These are phyloP conservation scores for Yamadazyma friedrichii DNA, from an alignment of 1,139 yeast genomes.

Conservation along the genomic window DNA sequence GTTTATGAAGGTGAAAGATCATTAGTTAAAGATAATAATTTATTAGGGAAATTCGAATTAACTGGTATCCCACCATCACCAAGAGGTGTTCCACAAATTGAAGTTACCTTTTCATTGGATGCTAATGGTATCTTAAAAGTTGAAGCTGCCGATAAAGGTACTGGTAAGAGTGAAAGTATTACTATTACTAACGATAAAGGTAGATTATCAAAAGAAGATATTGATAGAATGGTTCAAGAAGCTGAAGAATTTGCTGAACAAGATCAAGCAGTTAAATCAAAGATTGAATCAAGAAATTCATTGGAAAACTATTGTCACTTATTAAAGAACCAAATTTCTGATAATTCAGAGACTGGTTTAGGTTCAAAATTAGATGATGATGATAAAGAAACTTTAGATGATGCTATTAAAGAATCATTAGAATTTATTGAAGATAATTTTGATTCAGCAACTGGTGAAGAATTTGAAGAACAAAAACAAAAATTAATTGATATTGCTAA, in stretches of 20 bases:
- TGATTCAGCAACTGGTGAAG: slow-evolving; percentile 86
- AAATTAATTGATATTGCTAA: slow-evolving; percentile 79
- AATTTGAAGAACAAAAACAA: slow-evolving; percentile 90
- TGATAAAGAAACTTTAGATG: slow-evolving; percentile 86
- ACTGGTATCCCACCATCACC: slow-evolving; percentile 51
- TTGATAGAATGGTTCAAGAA: slow-evolving; percentile 92
- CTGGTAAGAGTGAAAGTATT: slow-evolving; percentile 81
- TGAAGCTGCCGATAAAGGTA: slow-evolving; percentile 47
- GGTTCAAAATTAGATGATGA: slow-evolving; percentile 83
- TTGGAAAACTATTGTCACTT: slow-evolving; percentile 48
- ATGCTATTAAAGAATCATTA: slow-evolving; percentile 82
- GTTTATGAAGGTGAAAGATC: slow-evolving; percentile 52
- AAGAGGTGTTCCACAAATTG: slow-evolving; percentile 51
- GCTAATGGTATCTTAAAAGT: slow-evolving; percentile 51
- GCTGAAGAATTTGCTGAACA: slow-evolving; percentile 89
- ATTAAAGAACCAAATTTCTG: slow-evolving; percentile 58
- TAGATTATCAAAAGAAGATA: slow-evolving; percentile 88
- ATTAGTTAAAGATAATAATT: slow-evolving; percentile 45
- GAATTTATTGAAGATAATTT: slow-evolving; percentile 90
- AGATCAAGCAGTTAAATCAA: slow-evolving; percentile 77
- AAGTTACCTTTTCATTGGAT: slow-evolving; percentile 46
- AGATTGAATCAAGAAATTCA: slow-evolving; percentile 64
- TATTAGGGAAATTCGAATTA: slow-evolving; percentile 47
- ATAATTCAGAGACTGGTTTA: slow-evolving; percentile 59
- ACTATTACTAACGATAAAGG: slow-evolving; percentile 97